Evolutionary conservation across 2,329 filamentous ascomycete species (phyloP), one percentile per base, ranked within the genome.

Genomic region (Graphium sp.): DNA sequence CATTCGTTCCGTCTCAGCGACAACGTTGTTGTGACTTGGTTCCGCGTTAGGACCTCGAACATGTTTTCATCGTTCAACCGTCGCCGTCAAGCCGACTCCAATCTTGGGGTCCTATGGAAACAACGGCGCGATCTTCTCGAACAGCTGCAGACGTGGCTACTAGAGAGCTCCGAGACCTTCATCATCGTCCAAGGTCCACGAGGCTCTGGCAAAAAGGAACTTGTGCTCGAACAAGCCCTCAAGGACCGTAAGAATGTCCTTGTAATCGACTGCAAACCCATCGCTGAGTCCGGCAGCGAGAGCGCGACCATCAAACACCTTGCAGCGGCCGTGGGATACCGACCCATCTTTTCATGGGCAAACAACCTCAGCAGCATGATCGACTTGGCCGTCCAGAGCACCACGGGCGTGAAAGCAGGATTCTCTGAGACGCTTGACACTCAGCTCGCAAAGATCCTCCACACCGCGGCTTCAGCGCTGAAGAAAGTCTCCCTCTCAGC

Each of bases 261-360:
- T 3, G 59, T 91, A 4, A 69, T 95, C 24, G 89, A 98, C 52
- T 95, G 87, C 58, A 93, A 92, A 47, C 78, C 80, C 2, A 81
- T 95, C 8, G 77, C 87, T 34, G 87, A 95, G 49, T 84, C 87
- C 2, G 72, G 80, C 31, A 85, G 89, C 5, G 89, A 98, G 44
- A 74, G 75, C 6, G 71, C 74, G 3, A 93, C 81, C 1, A 93
- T 98, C 41, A 71, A 71, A 34, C 74, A 77, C 22, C 74, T 89
- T 5, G 89, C 87, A 1, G 56, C 61, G 2, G 72, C 85, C 37
- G 85, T 95, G 27, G 87, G 89, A 7, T 95, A 94, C 46, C 66
- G 80, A 7, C 89, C 89, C 0, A 73, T 98, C 1, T 98, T 98
- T 48, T 91, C 82, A 0, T 95, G 85, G 81, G 79, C 91, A 54